These are phyloP conservation scores for Cryptococcus amylolentus DNA, from an alignment of 1,284 basidiomycete genomes.

Conservation along the genomic window DNA sequence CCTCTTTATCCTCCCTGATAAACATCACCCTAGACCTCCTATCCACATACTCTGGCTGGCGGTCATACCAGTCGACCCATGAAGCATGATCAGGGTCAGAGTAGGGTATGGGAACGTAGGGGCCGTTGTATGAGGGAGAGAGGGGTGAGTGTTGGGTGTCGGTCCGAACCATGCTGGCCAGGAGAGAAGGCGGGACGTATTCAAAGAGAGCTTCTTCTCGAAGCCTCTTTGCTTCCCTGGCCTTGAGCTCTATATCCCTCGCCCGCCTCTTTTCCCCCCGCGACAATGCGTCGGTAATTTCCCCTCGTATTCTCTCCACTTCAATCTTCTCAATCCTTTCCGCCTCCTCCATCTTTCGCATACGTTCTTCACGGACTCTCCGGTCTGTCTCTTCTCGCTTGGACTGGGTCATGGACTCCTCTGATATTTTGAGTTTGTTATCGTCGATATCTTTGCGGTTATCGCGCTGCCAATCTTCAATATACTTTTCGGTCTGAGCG, in stretches of 20 bases:
- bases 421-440: conserved; percentile 68
- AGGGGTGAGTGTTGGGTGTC: conserved; percentile 27
- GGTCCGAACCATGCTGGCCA: neutral
- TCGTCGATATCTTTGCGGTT: conserved; percentile 76
- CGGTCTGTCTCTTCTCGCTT: conserved; percentile 69
- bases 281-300: conserved; percentile 75
- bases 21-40: conserved; percentile 60
- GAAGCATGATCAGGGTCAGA: conserved; percentile 27
- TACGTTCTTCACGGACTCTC: conserved; percentile 62
- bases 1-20: conserved; percentile 70
- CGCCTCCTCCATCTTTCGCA: conserved; percentile 62
- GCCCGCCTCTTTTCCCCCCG: conserved; percentile 43
- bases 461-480: conserved; percentile 71
- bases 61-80: conserved; percentile 27
- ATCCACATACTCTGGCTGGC: conserved; percentile 35
- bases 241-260: conserved; percentile 59
- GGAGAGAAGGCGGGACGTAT: conserved; percentile 23
- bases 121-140: conserved; percentile 42
- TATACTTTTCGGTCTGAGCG: conserved; percentile 76
- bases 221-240: conserved; percentile 29
- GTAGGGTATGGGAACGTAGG: conserved; percentile 46
- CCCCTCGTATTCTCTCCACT: conserved; percentile 45
- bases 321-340: conserved; percentile 61
- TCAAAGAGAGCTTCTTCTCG: conserved; percentile 27
- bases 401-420: conserved; percentile 41